Percentiles rank a stretch among this genome's conserved stretches.
phyloP scores from a whole-genome alignment of 2,329 filamentous ascomycete species.

The Talaromyces sp. region DNA sequence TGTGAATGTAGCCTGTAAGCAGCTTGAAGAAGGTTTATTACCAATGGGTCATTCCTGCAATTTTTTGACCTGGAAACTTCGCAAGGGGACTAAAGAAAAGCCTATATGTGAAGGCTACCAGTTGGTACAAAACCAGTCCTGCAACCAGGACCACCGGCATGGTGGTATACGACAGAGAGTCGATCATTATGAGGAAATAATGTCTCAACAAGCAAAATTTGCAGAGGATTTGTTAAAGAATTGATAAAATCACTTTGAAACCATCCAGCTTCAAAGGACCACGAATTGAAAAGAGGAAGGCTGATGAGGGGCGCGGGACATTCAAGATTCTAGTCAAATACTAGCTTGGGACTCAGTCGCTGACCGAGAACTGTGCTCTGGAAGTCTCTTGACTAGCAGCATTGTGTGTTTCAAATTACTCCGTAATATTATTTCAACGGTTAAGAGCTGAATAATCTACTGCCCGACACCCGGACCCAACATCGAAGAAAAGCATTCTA shows the following conservation, averaged over 20 bases:
- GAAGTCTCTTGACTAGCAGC: background rate
- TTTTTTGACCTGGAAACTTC: constrained; percentile 24
- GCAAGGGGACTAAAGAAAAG: constrained; percentile 28
- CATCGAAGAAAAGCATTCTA: background rate
- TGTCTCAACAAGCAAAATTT: background rate
- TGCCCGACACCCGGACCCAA: background rate
- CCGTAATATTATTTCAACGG: background rate
- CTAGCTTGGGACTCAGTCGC: background rate
- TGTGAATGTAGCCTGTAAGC: background rate
- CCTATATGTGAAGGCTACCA: constrained; percentile 19
- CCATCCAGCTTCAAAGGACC: background rate
- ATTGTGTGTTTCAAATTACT: background rate
- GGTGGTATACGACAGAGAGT: background rate
- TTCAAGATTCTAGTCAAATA: background rate
- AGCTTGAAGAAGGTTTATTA: background rate
- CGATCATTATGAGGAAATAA: background rate
- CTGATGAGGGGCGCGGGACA: background rate
- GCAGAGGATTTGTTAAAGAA: background rate
- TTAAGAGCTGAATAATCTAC: background rate
- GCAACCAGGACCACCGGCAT: background rate
- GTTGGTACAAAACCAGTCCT: background rate
- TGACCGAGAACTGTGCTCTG: background rate
- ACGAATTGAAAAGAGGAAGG: background rate
- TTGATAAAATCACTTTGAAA: background rate
- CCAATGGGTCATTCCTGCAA: constrained; percentile 26